These are phyloP conservation scores for Sordariomycetes sp. DNA, from an alignment of 2,329 filamentous ascomycete genomes.

Conservation along the genomic window DNA sequence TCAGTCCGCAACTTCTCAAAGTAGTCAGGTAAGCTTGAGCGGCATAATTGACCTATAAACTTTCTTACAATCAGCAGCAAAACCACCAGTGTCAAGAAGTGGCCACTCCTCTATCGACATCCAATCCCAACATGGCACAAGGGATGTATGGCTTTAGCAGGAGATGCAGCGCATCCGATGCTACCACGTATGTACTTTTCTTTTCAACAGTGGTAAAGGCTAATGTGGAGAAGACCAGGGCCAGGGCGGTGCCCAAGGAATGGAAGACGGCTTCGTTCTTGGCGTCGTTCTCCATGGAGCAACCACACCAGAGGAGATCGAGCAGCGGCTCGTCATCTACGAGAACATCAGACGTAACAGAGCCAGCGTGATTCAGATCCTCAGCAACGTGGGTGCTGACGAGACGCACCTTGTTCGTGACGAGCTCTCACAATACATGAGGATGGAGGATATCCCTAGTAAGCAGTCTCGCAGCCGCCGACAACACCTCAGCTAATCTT, in stretches of 20 bases:
- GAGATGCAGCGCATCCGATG: constrained; percentile 5
- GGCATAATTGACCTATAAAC: too few species aligned
- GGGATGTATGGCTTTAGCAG: constrained; percentile 1
- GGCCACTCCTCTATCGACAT: constrained; percentile 1
- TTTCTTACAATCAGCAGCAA: constrained; percentile 1
- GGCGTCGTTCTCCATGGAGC: constrained; percentile 7
- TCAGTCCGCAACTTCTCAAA: not conserved
- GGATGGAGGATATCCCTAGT: constrained; percentile 19
- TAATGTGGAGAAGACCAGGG: constrained; percentile 3
- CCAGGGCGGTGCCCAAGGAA: constrained; percentile 6
- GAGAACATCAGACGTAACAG: constrained; percentile 14
- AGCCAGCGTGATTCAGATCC: constrained; percentile 25
- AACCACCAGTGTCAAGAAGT: constrained; percentile 1
- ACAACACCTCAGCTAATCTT: not conserved
- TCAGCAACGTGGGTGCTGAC: constrained; percentile 26
- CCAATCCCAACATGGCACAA: constrained; percentile 2
- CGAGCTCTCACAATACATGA: constrained; percentile 16
- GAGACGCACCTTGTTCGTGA: constrained; percentile 15
- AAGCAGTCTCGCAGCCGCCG: not conserved
- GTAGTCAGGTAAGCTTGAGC: not conserved
- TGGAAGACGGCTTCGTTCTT: constrained; percentile 5
- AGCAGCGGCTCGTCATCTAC: constrained; percentile 13
- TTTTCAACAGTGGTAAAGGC: not conserved
- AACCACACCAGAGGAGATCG: constrained; percentile 9
- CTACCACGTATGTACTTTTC: constrained; percentile 2